Evolutionary conservation across 2,329 filamentous ascomycete species (phyloP), one percentile per base, ranked within the genome.

Genomic region (Scedosporium apiospermum): DNA sequence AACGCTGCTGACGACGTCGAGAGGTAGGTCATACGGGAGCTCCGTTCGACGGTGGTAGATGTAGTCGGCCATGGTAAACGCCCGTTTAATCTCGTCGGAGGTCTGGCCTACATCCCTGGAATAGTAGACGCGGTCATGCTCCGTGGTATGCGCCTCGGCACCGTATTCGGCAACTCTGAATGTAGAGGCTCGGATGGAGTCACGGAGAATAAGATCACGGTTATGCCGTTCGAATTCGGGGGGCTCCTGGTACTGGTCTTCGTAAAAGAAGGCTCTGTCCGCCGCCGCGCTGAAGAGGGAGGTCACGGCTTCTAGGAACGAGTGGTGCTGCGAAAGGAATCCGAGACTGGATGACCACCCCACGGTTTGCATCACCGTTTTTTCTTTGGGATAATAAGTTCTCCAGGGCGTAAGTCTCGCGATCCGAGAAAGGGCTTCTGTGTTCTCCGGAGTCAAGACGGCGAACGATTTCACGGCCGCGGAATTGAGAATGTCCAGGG

Each of bases 401-500:
- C 80, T 69, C 2, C 7, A 9, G 0, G 82, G 81, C 1, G 77
- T 77, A 0, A 84, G 67, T 0, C 61, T 14, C 0, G 77, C 72
- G 30, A 84, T 75, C 0, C 67, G n/a, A 0, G 44, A 3, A 0
- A 84, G 68, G 0, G 79, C 60, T 1, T 67, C 55, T 1, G 74
- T 60, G 4, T 80, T 72, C 0, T 72, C 71, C 0, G 63, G 23
- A 2, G 69, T 69, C 0, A 86, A 70, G 0, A 66, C 57, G 2
- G 73, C 69, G 57, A 81, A 80, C 0, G 83, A 87, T 18, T 71
- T 68, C 0, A 84, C 69, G 0, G 80, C 74, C 0, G 80, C 81
- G 0, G 80, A 82, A 0, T 63, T 53, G 0, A 87, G 68, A 1
- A 83, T 81, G 0, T 67, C 65, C 0, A 87, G 66, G 0, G 82